Conservation (phyloP, 169 alveolate genomes). For the Perkinsus olseni region DNA sequence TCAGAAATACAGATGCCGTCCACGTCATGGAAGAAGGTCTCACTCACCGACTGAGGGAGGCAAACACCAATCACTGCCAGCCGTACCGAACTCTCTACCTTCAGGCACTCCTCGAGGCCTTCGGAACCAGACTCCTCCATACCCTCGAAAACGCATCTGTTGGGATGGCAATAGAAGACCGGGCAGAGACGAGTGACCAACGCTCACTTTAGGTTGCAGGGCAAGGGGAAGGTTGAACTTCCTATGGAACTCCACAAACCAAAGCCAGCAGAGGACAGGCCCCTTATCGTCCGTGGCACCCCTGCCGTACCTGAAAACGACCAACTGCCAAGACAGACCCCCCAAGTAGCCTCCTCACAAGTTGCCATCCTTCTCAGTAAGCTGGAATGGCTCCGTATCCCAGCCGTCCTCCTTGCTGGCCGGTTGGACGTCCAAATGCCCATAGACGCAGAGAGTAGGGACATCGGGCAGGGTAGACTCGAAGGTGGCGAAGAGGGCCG, state of each 20-base stretch:
- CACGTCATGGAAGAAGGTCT: background rate
- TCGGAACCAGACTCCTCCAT: constrained; percentile 2
- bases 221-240: background rate
- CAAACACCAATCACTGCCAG: no score
- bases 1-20: background rate
- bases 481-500: background rate
- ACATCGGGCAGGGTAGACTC: background rate
- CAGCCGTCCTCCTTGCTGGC: background rate
- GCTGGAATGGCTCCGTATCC: constrained; percentile 6
- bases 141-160: background rate
- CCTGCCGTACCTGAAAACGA: background rate
- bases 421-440: background rate
- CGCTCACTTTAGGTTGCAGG: background rate
- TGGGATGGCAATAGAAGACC: background rate
- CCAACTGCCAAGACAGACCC: background rate
- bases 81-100: background rate
- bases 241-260: background rate
- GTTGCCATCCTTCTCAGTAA: background rate
- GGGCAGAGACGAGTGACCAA: background rate
- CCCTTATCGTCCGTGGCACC: constrained; percentile 7
- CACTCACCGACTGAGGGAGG: background rate
- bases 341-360: background rate
- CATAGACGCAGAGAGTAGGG: background rate
- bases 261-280: background rate
- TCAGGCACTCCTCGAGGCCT: background rate